Evolutionary conservation across 768 basidiomycete genomes (phyloP), one percentile per base, ranked within the genome.

Genomic region (Macrolepiota albuminosa): DNA sequence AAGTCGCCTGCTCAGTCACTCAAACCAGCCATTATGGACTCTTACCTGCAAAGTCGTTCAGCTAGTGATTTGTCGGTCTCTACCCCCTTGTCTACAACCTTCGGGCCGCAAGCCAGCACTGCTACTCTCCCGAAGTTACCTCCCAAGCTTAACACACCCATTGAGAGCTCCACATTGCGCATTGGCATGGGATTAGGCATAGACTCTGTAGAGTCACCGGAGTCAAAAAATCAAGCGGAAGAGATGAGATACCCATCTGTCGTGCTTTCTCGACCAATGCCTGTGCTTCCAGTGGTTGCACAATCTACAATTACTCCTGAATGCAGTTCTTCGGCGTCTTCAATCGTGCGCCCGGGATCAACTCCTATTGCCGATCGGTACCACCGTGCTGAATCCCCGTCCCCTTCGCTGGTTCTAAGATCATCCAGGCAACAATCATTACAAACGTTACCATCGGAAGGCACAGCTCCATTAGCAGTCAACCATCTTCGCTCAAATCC

Each of bases 101-200:
- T 85, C 18, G 85, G 85, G 14, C 82, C 84, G 1, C 82, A 81
- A 63, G 77, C 75, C 13, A 79, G 78, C 59, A 68, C 75, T 51
- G 73, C 71, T 49, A 75, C 77, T 56, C 70, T 84, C 9, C 59
- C 54, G 4, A 55, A 50, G 7, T 46, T 45, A 49, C 84, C 85
- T 2, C 85, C 85, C 21, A 75, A 83, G 45, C 71, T 88, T 57
- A 80, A 86, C 64, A 84, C 82, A n/a, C 75, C 79, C 29, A 84
- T 88, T 61, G 86, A 87, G 34, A 75, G 76, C n/a, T 77, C 82
- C 29, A 74, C 81, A 4, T 74, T 88, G 54, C 74, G 76, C 46
- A 66, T 78, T 21, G 70, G 67, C 11, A 62, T 77, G 45, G 76
- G 74, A 2, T 64, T 78, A 31, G 72, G 74, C 24, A 61, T 70